phyloP scores from a whole-genome alignment of 192 early-diverging fungal species.

The Dissophora globulifera region DNA sequence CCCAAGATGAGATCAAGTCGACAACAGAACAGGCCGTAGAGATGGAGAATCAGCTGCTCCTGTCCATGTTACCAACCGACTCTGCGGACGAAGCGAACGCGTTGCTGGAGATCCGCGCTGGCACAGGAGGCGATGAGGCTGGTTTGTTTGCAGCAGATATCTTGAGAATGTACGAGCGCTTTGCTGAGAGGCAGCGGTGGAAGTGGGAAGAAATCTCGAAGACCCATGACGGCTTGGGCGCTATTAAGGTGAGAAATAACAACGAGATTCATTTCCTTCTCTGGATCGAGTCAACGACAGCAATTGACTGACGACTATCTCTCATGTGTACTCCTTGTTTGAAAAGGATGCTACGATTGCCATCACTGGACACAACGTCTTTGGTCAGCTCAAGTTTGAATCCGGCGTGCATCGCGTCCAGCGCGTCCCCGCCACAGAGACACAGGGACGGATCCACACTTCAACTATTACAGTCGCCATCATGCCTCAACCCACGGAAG shows the following conservation, averaged over 20 bases:
- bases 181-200: slow-evolving; percentile 69
- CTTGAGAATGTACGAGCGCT: slow-evolving; percentile 80
- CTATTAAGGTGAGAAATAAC: slow-evolving; percentile 60
- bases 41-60: slow-evolving; percentile 67
- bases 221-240: slow-evolving; percentile 57
- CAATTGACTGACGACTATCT: background rate
- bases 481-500: slow-evolving; percentile 75
- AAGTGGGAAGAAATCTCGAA: slow-evolving; percentile 68
- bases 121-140: slow-evolving; percentile 84
- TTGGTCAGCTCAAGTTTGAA: slow-evolving; percentile 82
- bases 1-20: slow-evolving; percentile 67
- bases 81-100: slow-evolving; percentile 73
- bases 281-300: too few relatives aligned
- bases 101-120: slow-evolving; percentile 80
- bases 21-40: slow-evolving; percentile 50
- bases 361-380: slow-evolving; percentile 75
- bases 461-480: slow-evolving; percentile 84
- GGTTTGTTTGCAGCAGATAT: slow-evolving; percentile 77
- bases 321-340: background rate
- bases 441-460: slow-evolving; percentile 81
- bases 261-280: too few relatives aligned
- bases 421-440: slow-evolving; percentile 82
- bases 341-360: slow-evolving; percentile 71
- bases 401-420: slow-evolving; percentile 88
- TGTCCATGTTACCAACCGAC: slow-evolving; percentile 73